Evolutionary conservation across 257 asterid species (phyloP), one percentile per base, ranked within the genome.

Genomic region (Ophiorrhiza pumila): DNA sequence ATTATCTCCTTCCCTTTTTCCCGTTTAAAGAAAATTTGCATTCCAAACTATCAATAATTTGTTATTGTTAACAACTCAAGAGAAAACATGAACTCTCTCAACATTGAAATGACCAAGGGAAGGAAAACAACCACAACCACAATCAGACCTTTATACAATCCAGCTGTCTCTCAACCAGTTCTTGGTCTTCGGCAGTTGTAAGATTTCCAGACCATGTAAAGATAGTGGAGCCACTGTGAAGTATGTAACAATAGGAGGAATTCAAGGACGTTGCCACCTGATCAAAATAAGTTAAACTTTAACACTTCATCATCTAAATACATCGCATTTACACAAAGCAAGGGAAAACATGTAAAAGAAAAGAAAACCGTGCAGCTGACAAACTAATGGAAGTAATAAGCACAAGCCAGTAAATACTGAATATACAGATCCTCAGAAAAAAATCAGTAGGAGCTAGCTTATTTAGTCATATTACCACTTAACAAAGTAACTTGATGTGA

Each of bases 81-180:
- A 46, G 52, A 55, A 52, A 32, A 64, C 56, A 3, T 22, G 13
- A 53, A 35, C 37, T 20, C 12, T 32, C 8, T 57, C 7, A 50
- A 34, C 29, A 58, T 61, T 41, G 59, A 76, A 77, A 72, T 42
- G 25, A 67, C 74, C 42, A 59, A 32, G 71, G 52, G 18, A 71
- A 71, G 45, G 78, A 53, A 62, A 70, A 65, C 74, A 73, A 50
- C 53, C 53, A 65, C 39, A 68, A 57, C 52, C 22, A 72, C 60
- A 34, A 68, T 74, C 81, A 23, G 77, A 90, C 99, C 97, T 88
- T 90, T 80, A 95, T 89, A 65, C 93, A 77, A 86, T 95, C 99
- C 71, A 95, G 91, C 85, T 84, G 96, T 86, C 99, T 89, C 87
- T 95, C 99, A n/a, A 83, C 97, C 66, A 90, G 88, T 78, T 95